Conservation (phyloP, 495 filamentous ascomycete species). For the Patellaria atrata region DNA sequence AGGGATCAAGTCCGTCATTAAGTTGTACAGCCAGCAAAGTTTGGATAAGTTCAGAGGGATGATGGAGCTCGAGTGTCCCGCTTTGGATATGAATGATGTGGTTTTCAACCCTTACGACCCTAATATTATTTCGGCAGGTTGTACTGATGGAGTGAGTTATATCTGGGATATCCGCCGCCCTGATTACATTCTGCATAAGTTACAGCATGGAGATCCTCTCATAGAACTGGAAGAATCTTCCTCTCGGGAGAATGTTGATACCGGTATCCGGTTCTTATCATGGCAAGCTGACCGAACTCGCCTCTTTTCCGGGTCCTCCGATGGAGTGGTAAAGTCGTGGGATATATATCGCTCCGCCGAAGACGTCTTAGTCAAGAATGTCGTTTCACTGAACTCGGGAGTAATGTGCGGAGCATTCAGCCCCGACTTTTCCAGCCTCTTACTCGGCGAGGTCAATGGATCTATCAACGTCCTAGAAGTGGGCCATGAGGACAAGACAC, state of each 20-base stretch:
- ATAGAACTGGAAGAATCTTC: slow-evolving; percentile 42
- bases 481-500: slow-evolving; percentile 15
- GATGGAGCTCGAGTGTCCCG: slow-evolving; percentile 51
- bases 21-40: slow-evolving; percentile 32
- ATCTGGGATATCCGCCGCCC: slow-evolving; percentile 65
- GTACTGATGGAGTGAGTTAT: slow-evolving; percentile 70
- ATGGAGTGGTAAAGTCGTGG: slow-evolving; percentile 80
- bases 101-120: slow-evolving; percentile 31
- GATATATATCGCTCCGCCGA: slow-evolving; percentile 48
- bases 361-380: slow-evolving; percentile 48
- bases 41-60: slow-evolving; percentile 29
- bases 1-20: slow-evolving; percentile 35
- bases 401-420: slow-evolving; percentile 58
- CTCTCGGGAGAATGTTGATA: slow-evolving; percentile 53
- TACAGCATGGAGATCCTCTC: slow-evolving; percentile 55
- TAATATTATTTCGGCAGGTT: slow-evolving; percentile 62
- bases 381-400: slow-evolving; percentile 35
- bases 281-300: slow-evolving; percentile 60
- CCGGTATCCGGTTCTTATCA: slow-evolving; percentile 63
- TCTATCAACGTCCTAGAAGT: slow-evolving; percentile 49
- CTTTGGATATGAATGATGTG: slow-evolving; percentile 78
- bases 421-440: slow-evolving; percentile 51
- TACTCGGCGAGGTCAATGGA: slow-evolving; percentile 65
- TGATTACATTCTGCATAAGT: slow-evolving; percentile 42
- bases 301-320: slow-evolving; percentile 82